Evolutionary conservation across 1,139 yeast genomes (phyloP).

Genomic region (Debaryomyces coudertii): DNA sequence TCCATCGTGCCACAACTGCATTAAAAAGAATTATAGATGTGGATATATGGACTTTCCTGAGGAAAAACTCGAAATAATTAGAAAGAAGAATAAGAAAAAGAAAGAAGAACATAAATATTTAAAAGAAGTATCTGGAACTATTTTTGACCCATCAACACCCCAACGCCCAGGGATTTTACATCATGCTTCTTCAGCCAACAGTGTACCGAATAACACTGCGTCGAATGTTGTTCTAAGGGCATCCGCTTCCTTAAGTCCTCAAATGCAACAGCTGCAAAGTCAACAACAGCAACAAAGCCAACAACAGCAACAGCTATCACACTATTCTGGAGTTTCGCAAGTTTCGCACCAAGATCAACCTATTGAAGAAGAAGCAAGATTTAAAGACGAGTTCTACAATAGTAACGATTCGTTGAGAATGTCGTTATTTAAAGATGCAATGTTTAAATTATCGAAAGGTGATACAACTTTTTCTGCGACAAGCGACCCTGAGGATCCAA

Average conservation of each 20-base stretch:
- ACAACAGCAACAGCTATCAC: not conserved
- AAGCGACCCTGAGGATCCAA: not conserved
- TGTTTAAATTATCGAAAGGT: constrained; percentile 9
- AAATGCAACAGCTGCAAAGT: not conserved
- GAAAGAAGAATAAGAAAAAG: constrained; percentile 36
- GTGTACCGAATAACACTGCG: not conserved
- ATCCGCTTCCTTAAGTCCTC: not conserved
- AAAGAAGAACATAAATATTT: constrained; percentile 8
- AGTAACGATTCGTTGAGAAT: constrained; percentile 23
- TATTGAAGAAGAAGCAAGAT: not conserved
- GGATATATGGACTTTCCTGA: constrained; percentile 47
- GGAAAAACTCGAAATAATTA: constrained; percentile 38
- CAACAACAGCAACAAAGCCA: not conserved
- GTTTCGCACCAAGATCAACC: not conserved
- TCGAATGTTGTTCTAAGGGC: not conserved
- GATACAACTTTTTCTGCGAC: not conserved
- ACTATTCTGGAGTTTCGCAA: no score
- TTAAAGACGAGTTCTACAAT: constrained; percentile 13
- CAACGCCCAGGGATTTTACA: not conserved
- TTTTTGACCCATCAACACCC: not conserved
- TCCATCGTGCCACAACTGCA: constrained; percentile 45
- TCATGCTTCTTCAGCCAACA: not conserved
- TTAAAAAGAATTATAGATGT: constrained; percentile 42
- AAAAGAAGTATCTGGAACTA: not conserved
- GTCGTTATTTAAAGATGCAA: constrained; percentile 25